phyloP scores from a whole-genome alignment of 139 green algal genomes.

The Coccomyxa sp. region DNA sequence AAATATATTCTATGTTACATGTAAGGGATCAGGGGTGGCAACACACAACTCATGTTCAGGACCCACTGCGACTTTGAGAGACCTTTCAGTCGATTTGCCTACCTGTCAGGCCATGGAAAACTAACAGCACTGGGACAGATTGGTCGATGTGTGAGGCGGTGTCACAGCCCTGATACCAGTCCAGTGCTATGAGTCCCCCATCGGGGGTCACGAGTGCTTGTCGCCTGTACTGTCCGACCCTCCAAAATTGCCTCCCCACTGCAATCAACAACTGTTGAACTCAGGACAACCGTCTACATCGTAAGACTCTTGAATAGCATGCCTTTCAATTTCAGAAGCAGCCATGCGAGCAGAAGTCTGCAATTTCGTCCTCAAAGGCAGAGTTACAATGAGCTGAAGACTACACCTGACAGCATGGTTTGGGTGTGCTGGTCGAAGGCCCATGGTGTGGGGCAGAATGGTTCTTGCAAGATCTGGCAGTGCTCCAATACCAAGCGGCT shows the following conservation, averaged over 20 bases:
- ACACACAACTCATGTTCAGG: too few relatives aligned
- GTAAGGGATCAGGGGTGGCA: too few relatives aligned
- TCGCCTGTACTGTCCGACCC: constrained; percentile 28
- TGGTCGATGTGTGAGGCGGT: neutral
- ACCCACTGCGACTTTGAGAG: too few relatives aligned
- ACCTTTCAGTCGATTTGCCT: neutral
- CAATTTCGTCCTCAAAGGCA: neutral
- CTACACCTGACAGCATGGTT: constrained; percentile 1
- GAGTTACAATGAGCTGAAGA: neutral
- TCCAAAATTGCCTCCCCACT: constrained; percentile 15
- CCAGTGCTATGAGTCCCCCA: constrained; percentile 54
- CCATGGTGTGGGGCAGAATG: neutral
- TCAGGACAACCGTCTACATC: too few relatives aligned
- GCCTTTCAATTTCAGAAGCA: too few relatives aligned
- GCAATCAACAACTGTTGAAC: neutral
- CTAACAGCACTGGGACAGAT: neutral
- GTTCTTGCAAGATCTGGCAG: neutral
- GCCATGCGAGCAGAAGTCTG: neutral
- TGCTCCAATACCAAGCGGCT: neutral
- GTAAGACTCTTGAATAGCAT: too few relatives aligned
- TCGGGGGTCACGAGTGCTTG: constrained; percentile 40
- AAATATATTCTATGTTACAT: too few relatives aligned
- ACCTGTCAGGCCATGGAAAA: constrained; percentile 9
- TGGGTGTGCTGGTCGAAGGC: neutral
- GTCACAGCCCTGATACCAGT: constrained; percentile 57